These are phyloP conservation scores for Myrica gale DNA, from an alignment of 306 rosid genomes.

Conservation along the genomic window DNA sequence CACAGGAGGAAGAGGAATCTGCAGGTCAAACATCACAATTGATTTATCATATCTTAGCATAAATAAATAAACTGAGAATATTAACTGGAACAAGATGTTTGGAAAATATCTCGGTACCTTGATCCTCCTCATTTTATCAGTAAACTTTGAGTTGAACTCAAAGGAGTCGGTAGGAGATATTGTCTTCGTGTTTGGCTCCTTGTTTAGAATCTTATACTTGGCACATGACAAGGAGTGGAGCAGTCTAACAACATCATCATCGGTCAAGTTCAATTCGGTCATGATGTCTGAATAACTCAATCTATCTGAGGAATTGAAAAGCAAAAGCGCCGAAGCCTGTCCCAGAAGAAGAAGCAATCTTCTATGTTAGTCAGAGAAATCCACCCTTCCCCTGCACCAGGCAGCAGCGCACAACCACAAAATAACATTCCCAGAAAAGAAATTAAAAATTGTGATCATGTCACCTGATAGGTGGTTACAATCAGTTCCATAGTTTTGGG, in stretches of 20 bases:
- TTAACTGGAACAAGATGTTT: not conserved
- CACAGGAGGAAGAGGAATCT: constrained; percentile 84
- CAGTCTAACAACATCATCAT: constrained; percentile 60
- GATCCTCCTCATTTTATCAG: constrained; percentile 79
- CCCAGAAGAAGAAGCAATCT: constrained; percentile 5
- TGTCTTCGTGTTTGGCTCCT: constrained; percentile 66
- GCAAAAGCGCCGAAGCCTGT: constrained; percentile 78
- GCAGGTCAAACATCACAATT: constrained; percentile 6
- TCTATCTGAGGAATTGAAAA: constrained; percentile 73
- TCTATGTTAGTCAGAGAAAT: not conserved
- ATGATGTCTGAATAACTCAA: constrained; percentile 74
- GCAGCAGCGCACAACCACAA: not conserved
- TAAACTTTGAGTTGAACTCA: constrained; percentile 72
- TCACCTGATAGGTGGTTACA: constrained; percentile 79
- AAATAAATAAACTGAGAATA: constrained; percentile 41
- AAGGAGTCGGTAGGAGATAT: constrained; percentile 55
- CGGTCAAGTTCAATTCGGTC: constrained; percentile 72
- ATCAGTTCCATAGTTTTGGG: constrained; percentile 64
- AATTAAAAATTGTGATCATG: not conserved
- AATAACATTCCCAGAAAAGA: not conserved
- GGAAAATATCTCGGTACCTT: constrained; percentile 45
- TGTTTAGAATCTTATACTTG: constrained; percentile 66
- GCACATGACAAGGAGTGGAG: constrained; percentile 87
- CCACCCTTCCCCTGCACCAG: not conserved
- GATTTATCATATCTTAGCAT: constrained; percentile 12